These are phyloP conservation scores for Clavispora fructus DNA, from an alignment of 805 yeast species.

Conservation along the genomic window DNA sequence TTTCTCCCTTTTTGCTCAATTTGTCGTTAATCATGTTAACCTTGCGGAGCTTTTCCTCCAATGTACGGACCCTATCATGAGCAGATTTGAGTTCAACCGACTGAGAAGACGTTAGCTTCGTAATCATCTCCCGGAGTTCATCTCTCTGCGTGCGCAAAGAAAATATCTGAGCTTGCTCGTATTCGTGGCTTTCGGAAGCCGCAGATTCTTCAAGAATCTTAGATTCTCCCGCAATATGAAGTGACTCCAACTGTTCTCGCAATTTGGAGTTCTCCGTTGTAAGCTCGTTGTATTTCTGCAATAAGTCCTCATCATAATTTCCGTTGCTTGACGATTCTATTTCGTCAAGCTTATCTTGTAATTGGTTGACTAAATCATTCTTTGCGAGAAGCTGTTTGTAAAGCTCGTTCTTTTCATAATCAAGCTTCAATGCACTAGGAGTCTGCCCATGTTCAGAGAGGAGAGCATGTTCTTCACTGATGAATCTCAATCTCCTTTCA, in stretches of 20 bases:
- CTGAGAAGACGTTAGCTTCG: slow-evolving; percentile 32
- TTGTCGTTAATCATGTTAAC: slow-evolving; percentile 29
- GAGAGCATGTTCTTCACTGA: slow-evolving; percentile 67
- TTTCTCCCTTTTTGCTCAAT: slow-evolving; percentile 22
- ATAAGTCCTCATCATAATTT: slow-evolving; percentile 30
- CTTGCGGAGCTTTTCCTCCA: slow-evolving; percentile 28
- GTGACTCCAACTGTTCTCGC: slow-evolving; percentile 15
- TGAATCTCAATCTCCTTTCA: slow-evolving; percentile 60
- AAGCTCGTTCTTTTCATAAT: slow-evolving; percentile 51
- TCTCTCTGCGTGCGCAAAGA: slow-evolving; percentile 28
- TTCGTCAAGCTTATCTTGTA: slow-evolving; percentile 42
- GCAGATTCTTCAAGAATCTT: not conserved
- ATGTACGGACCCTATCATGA: slow-evolving; percentile 28
- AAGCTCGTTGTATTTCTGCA: slow-evolving; percentile 35
- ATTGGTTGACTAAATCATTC: slow-evolving; percentile 43
- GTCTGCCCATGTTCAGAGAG: slow-evolving; percentile 47
- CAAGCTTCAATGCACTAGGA: slow-evolving; percentile 52
- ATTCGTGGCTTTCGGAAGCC: slow-evolving; percentile 2
- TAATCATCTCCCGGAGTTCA: slow-evolving; percentile 36
- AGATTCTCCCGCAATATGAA: not conserved
- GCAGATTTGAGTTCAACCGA: slow-evolving; percentile 31
- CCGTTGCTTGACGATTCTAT: slow-evolving; percentile 15
- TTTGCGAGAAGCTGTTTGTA: slow-evolving; percentile 42
- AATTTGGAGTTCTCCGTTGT: slow-evolving; percentile 37
- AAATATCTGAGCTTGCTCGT: slow-evolving; percentile 11